Conservation (phyloP, 108 stramenopile species). For the Asterionellopsis glacialis region DNA sequence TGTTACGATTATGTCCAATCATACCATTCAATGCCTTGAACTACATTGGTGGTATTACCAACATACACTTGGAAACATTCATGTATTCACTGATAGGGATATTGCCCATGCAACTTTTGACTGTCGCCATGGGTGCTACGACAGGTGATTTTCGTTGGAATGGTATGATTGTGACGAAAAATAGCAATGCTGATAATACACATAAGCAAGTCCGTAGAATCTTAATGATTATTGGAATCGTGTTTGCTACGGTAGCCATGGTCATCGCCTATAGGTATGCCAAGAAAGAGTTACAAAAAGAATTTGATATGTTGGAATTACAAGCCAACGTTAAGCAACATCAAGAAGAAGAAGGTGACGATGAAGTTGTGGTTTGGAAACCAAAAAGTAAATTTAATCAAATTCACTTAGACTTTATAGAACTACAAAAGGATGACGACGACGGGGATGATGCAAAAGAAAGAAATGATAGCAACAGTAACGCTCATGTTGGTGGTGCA, state of each 20-base stretch:
- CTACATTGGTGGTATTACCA: conserved; percentile 46
- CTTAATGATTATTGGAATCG: conserved; percentile 39
- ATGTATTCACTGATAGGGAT: conserved; percentile 23
- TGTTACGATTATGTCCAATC: conserved; percentile 48
- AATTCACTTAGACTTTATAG: too few species aligned
- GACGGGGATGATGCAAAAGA: too few species aligned
- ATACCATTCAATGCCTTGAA: conserved; percentile 55
- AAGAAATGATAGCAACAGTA: too few species aligned
- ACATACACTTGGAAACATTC: conserved; percentile 25
- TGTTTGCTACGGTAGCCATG: conserved; percentile 52
- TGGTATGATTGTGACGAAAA: conserved; percentile 4
- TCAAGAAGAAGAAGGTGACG: too few species aligned
- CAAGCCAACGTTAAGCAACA: too few species aligned
- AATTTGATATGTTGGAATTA: conserved; percentile 12
- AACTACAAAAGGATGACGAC: too few species aligned
- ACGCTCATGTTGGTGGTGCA: too few species aligned
- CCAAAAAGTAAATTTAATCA: too few species aligned
- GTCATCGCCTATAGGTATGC: conserved; percentile 59
- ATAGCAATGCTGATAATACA: conserved; percentile 23
- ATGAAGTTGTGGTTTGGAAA: too few species aligned
- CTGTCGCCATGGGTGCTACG: conserved; percentile 71
- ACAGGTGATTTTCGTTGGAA: conserved; percentile 36
- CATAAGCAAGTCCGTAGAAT: conserved; percentile 20
- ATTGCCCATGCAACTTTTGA: conserved; percentile 61
- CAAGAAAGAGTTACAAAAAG: conserved; percentile 58